Evolutionary conservation across 768 basidiomycete species (phyloP), one percentile per base, ranked within the genome.

Genomic region (Coprinellus micaceus): DNA sequence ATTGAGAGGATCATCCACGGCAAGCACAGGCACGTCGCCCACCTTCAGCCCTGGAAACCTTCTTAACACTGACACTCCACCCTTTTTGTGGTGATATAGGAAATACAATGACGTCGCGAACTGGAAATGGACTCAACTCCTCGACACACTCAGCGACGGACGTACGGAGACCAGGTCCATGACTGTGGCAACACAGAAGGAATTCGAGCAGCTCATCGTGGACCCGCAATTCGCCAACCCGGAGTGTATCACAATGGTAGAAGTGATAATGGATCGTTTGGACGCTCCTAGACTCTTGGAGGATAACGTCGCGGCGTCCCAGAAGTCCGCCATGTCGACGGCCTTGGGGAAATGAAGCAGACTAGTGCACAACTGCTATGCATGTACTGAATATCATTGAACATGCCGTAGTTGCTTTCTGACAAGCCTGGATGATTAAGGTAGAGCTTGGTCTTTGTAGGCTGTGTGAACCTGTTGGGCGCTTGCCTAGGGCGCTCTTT

Each of bases 71-170:
- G 33, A 57, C 22, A n/a, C n/a, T n/a, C n/a, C n/a, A n/a, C n/a
- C n/a, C n/a, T n/a, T n/a, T n/a, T n/a, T n/a, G n/a, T n/a, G n/a
- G n/a, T n/a, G n/a, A n/a, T 25, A 28, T 22, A 51, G 89, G 54
- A 82, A 85, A 67, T 95, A 97, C 71, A 96, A 96, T 67, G 86
- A 97, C 66, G 87, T 98, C 61, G 76, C 79, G 25, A 73, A 86
- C 64, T 97, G 94, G 89, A 81, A 83, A 63, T 90, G 84, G 83
- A 79, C 84, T 2, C 73, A 74, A 54, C 75, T 91, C 28, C 73
- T 90, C n/a, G 75, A 75, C 29, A 78, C 80, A 25, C 72, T 90
- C 40, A 82, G 82, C 43, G 84, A 83, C 60, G 56, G 74, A 33
- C 69, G 81, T 26, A 79, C 79, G 52, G 74, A 74, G 25, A 66